Percentiles rank a stretch among this genome's conserved stretches.
Conservation (phyloP, 2,329 filamentous ascomycete genomes). For the Exophiala bonariae region DNA sequence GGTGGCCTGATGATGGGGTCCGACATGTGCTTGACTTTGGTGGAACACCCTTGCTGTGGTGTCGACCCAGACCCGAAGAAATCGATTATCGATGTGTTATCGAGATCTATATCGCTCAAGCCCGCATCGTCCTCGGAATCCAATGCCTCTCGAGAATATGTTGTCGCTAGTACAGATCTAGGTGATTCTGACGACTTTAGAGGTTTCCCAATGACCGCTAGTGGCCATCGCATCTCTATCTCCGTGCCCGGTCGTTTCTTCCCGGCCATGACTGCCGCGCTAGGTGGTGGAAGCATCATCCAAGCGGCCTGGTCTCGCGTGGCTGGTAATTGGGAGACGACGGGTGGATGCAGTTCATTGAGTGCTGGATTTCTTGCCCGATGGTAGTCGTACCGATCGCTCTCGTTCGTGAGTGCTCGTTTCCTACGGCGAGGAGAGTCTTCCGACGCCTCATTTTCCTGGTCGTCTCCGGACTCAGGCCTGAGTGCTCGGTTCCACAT, state of each 20-base stretch:
- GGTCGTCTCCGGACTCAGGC: conserved; percentile 7
- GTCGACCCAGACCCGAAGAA: too few species aligned
- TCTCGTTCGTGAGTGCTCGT: conserved; percentile 36
- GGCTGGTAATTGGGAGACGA: conserved; percentile 72
- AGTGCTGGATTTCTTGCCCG: conserved; percentile 67
- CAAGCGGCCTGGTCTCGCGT: conserved; percentile 73
- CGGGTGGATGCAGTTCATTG: conserved; percentile 82
- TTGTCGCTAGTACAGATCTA: neutral
- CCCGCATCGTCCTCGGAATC: conserved; percentile 10
- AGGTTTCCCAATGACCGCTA: conserved; percentile 23
- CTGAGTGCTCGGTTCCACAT: conserved; percentile 26
- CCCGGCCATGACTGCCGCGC: conserved; percentile 86
- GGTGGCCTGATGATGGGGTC: conserved; percentile 16
- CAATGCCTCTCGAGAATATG: conserved; percentile 12
- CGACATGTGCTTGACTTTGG: conserved; percentile 14
- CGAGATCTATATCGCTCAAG: conserved; percentile 2
- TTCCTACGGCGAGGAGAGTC: conserved; percentile 32
- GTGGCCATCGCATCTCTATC: conserved; percentile 20
- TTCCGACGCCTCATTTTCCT: neutral
- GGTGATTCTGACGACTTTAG: conserved; percentile 2
- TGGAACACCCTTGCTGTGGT: neutral
- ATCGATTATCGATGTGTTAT: too few species aligned
- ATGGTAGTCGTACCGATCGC: conserved; percentile 57
- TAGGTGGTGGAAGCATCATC: conserved; percentile 93
- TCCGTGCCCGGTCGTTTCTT: conserved; percentile 55